Evolutionary conservation across 108 stramenopile species (phyloP).

Genomic region (Cylindrotheca closterium): DNA sequence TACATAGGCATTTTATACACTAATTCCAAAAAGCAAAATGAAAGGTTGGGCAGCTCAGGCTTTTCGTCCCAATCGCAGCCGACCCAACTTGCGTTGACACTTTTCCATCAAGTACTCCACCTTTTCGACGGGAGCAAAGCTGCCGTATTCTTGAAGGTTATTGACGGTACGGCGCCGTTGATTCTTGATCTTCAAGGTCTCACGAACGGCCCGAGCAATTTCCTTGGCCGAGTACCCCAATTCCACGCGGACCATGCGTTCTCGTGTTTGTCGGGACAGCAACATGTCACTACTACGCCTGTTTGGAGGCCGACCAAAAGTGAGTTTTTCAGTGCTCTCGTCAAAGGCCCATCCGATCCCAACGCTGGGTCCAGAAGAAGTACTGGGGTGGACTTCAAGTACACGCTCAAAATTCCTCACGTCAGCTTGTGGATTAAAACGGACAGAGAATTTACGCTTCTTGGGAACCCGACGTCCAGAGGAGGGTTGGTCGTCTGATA

Average conservation of each 20-base stretch:
- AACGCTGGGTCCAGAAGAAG: conserved; percentile 51
- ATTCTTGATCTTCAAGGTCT: conserved; percentile 55
- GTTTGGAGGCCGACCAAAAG: neutral
- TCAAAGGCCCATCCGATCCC: conserved; percentile 55
- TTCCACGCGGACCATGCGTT: conserved; percentile 38
- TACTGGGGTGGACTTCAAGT: conserved; percentile 57
- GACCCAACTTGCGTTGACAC: conserved; percentile 18
- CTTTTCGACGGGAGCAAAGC: conserved; percentile 10
- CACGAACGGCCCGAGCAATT: conserved; percentile 46
- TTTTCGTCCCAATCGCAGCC: neutral
- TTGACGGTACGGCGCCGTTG: conserved; percentile 54
- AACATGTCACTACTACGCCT: conserved; percentile 5
- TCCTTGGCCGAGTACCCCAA: conserved; percentile 49
- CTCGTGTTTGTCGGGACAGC: conserved; percentile 46
- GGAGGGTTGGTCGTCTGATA: too few relatives aligned
- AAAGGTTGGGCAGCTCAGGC: neutral
- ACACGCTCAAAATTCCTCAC: conserved; percentile 46
- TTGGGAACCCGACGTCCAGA: too few relatives aligned
- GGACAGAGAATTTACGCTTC: too few relatives aligned
- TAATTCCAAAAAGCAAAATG: too few relatives aligned
- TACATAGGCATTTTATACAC: too few relatives aligned
- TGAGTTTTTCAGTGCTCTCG: neutral
- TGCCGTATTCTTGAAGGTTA: conserved; percentile 31
- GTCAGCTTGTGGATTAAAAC: too few relatives aligned
- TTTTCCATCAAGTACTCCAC: conserved; percentile 57